Evolutionary conservation across 257 asterid genomes (phyloP), one percentile per base, ranked within the genome.

Genomic region (Rehmannia glutinosa): DNA sequence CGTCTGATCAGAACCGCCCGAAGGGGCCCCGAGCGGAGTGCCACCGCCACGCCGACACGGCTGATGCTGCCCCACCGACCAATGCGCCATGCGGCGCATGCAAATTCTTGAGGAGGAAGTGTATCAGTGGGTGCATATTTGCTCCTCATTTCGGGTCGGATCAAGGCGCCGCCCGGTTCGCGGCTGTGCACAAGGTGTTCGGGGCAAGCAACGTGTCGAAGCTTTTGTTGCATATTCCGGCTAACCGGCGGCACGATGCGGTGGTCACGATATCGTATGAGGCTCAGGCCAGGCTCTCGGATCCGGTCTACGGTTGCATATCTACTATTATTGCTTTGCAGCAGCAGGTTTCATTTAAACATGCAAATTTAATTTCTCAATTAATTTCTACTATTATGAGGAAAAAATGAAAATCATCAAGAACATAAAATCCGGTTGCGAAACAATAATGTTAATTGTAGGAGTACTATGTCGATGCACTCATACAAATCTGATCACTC

Each of bases 171-270:
- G 96, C 98, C 66, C 80, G 95, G 41, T 92, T 92, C 19, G 96
- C 96, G 0, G 98, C 98, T 0, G 96, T 92, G 46, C 98, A 92
- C 73, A 92, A 92, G 78, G 94, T 92, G 54, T 92, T 89, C 27
- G 96, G 98, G 10, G 98, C 98, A 0, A 89, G 96, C 63, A 92
- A 92, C 16, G 96, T 92, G 41, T 92, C 98, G 0, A 89, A 92
- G 83, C 87, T 92, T 4, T 51, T 87, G 74, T 68, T 65, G 68
- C 95, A 82, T 57, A 84, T 92, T 50, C 97, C 97, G 28, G 79
- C 78, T 0, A 78, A 76, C 74, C 75, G 94, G 21, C 70, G 96
- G 1, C 90, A 85, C 6, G 98, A 92, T 20, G 97, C 95, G 0
- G 95, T 87, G 9, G 86, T 83, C 36, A 92, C 97, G 5, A 84